phyloP scores from a whole-genome alignment of 495 filamentous ascomycete genomes.

The Penicillium arizonense region DNA sequence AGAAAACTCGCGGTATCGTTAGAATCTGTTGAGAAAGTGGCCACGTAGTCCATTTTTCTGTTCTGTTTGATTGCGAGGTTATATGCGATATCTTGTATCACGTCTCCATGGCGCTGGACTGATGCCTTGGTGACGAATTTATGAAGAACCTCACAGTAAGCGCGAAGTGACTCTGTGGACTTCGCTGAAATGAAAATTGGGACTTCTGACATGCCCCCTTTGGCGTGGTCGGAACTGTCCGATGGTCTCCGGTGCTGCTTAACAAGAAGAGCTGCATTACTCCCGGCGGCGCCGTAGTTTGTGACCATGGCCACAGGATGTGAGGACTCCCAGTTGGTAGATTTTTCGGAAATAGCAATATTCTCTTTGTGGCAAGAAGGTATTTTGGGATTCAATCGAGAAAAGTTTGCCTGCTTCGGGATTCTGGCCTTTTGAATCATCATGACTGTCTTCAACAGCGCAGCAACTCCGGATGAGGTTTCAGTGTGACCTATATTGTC shows the following conservation, averaged over 20 bases:
- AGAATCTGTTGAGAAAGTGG: background rate
- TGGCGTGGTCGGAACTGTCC: background rate
- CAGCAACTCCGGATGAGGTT: constrained; percentile 36
- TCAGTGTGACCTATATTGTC: constrained; percentile 45
- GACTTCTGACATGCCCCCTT: background rate
- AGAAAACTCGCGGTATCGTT: too few relatives aligned
- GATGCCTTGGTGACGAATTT: background rate
- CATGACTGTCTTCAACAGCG: constrained; percentile 36
- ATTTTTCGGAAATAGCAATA: background rate
- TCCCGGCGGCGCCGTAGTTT: constrained; percentile 37
- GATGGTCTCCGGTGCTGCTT: background rate
- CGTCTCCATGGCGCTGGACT: too few relatives aligned
- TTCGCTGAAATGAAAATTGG: background rate
- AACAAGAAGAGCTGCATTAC: constrained; percentile 27
- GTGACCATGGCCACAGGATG: constrained; percentile 32
- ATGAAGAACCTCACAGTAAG: background rate
- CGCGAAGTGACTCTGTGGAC: background rate
- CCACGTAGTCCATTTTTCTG: background rate
- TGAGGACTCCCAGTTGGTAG: constrained; percentile 5
- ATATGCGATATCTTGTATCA: background rate
- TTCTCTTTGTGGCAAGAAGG: background rate
- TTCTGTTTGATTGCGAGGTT: constrained; percentile 1
- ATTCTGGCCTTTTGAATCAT: constrained; percentile 41
- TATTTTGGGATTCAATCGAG: constrained; percentile 25
- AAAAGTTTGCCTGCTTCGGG: constrained; percentile 31